A percentile compares a stretch with the other conserved stretches of the same genome.
These are phyloP conservation scores for Nannochloris sp. DNA, from an alignment of 139 green algal species.

Conservation along the genomic window DNA sequence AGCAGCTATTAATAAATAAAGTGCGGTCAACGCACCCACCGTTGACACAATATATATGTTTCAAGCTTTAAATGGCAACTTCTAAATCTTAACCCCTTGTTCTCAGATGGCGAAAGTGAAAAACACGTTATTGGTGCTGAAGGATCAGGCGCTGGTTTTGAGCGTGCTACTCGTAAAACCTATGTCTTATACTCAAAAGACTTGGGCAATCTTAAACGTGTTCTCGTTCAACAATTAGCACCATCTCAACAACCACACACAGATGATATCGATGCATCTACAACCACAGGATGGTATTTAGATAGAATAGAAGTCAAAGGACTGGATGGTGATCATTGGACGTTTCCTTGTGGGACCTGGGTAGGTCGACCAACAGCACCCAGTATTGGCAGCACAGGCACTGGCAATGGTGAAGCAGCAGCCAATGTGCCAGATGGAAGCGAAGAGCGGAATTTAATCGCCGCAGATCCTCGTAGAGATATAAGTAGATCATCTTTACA, in stretches of 20 bases:
- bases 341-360: constrained; percentile 81
- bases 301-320: constrained; percentile 22
- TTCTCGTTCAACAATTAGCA: constrained; percentile 29
- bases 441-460: constrained; percentile 4
- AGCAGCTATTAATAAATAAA: too few species aligned
- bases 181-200: constrained; percentile 34
- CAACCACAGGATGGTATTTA: constrained; percentile 14
- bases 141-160: constrained; percentile 30
- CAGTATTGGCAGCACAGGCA: not conserved
- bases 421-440: not conserved
- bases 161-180: constrained; percentile 36
- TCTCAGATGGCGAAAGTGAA: constrained; percentile 24
- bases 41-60: too few species aligned
- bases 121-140: constrained; percentile 29
- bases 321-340: constrained; percentile 30
- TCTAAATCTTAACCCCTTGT: too few species aligned
- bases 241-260: constrained; percentile 6
- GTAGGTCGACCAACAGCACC: constrained; percentile 70
- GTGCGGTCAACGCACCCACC: too few species aligned
- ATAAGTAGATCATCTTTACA: constrained; percentile 15
- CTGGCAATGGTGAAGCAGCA: not conserved
- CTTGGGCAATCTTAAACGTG: constrained; percentile 44
- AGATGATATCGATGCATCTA: not conserved
- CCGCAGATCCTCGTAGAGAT: not conserved
- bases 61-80: too few species aligned